Base-by-base conservation (phyloP, 371 early-diverging fungal species). In the Apophysomyces variabilis region DNA sequence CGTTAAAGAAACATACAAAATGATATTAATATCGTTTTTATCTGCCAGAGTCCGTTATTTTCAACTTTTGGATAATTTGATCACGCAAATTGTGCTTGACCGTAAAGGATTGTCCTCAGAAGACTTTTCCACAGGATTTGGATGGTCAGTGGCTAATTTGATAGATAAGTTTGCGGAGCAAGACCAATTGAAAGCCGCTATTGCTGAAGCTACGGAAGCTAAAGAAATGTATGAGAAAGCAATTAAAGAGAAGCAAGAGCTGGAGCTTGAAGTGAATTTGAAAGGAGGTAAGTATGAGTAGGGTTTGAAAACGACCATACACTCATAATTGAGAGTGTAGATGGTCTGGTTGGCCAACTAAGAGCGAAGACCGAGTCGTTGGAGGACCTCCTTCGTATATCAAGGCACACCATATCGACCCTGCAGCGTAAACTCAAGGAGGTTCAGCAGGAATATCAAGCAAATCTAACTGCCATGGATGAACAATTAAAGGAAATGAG, bases 61-160 rank as follows among this genome's bases (percentile, higher is more conserved):
- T 66, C 94, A 93, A 64, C 73, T 95, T 26, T 76, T 95, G 46
- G 94, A 95, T 70, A 83, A 87, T 45, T 72, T 94, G 12, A 77
- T 94, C 18, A 89, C 92, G 7, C 91, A 94, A 61, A 87, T 95
- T 1, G 92, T 95, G 7, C 82, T 94, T 68, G 93, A 95, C 60
- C 79, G 92, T 38, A 88, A 89, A 62, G 91, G 87, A 1, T 73
- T 90, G 32, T 60, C 66, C 37, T 84, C 90, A 0, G 89, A 90
- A 37, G 86, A 88, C 57, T 85, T 83, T 39, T 71, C 83, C 0
- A 66, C 64, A 7, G 71, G 76, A 7, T 80, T 77, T 71, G 83
- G 90, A 1, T 84, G 89, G 63, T 89, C 89, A 12, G 93, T 95
- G 7, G 85, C 84, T 4, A 82, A 87, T 12, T 73, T 95, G 43